Conservation (phyloP, 768 basidiomycete species). For the Boletus patriciae region DNA sequence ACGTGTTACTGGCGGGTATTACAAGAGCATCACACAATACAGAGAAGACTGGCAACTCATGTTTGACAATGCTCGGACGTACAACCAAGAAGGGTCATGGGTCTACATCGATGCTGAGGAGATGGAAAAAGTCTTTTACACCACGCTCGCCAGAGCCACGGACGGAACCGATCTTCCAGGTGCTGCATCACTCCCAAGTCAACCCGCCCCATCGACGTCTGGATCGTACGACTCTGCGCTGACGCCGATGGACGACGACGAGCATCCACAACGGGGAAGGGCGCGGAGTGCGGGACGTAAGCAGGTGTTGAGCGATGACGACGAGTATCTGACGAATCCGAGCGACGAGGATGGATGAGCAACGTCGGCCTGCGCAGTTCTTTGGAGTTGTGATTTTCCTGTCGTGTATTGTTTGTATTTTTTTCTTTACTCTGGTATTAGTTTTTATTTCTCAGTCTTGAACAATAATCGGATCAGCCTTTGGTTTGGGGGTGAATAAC, state of each 20-base stretch:
- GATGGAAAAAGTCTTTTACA: constrained; percentile 87
- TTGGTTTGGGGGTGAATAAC: background rate
- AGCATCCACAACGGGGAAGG: constrained; percentile 55
- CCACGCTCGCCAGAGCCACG: constrained; percentile 63
- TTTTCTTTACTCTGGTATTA: background rate
- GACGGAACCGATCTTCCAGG: constrained; percentile 74
- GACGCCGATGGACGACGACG: constrained; percentile 82
- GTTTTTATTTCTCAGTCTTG: constrained; percentile 5
- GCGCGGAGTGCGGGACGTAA: constrained; percentile 64
- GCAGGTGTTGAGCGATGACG: constrained; percentile 69
- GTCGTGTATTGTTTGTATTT: constrained; percentile 21
- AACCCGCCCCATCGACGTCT: constrained; percentile 37
- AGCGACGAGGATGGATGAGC: constrained; percentile 65
- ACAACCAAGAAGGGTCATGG: constrained; percentile 94
- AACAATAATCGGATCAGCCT: constrained; percentile 2
- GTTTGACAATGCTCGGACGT: constrained; percentile 91
- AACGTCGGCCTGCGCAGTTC: constrained; percentile 1
- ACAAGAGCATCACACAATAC: constrained; percentile 74
- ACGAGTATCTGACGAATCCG: constrained; percentile 62
- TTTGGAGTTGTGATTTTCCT: background rate
- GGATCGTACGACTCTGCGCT: constrained; percentile 63
- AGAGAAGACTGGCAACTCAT: constrained; percentile 84
- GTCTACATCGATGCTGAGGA: constrained; percentile 93
- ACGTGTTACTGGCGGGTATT: constrained; percentile 59
- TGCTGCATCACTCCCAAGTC: constrained; percentile 45